These are phyloP conservation scores for Sordaria brevicollis DNA, from an alignment of 495 filamentous ascomycete species.

Conservation along the genomic window DNA sequence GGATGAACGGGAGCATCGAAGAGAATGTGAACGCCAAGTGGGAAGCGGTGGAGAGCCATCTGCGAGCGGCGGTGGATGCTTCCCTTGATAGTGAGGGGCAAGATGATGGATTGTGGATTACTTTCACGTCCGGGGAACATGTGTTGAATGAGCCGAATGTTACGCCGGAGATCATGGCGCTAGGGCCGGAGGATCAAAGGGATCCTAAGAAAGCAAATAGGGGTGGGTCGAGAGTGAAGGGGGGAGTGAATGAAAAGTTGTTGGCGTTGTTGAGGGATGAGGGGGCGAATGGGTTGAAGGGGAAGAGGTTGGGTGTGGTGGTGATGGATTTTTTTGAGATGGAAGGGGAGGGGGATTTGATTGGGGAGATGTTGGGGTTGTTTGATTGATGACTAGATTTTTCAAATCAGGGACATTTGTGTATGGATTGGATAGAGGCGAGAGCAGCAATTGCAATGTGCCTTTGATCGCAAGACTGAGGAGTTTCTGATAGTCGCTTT, in stretches of 20 bases:
- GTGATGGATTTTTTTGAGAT: neutral
- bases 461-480: constrained; percentile 22
- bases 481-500: constrained; percentile 23
- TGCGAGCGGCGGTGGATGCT: constrained; percentile 45
- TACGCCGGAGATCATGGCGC: constrained; percentile 37
- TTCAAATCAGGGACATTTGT: too few relatives aligned
- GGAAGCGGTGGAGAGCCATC: constrained; percentile 51
- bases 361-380: neutral
- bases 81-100: neutral
- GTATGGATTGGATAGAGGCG: too few relatives aligned
- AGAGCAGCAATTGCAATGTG: constrained; percentile 29
- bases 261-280: neutral
- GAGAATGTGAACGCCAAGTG: constrained; percentile 65
- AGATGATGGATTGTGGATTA: constrained; percentile 36
- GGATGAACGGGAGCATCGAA: constrained; percentile 11
- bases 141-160: constrained; percentile 29
- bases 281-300: neutral
- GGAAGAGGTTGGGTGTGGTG: neutral
- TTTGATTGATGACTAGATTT: neutral
- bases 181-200: neutral
- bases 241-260: neutral
- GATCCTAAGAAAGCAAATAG: neutral
- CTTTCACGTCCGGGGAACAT: constrained; percentile 37
- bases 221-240: neutral
- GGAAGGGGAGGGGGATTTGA: neutral